Conservation (phyloP, 768 basidiomycete species). For the Leucosporidium creatinivorum region DNA sequence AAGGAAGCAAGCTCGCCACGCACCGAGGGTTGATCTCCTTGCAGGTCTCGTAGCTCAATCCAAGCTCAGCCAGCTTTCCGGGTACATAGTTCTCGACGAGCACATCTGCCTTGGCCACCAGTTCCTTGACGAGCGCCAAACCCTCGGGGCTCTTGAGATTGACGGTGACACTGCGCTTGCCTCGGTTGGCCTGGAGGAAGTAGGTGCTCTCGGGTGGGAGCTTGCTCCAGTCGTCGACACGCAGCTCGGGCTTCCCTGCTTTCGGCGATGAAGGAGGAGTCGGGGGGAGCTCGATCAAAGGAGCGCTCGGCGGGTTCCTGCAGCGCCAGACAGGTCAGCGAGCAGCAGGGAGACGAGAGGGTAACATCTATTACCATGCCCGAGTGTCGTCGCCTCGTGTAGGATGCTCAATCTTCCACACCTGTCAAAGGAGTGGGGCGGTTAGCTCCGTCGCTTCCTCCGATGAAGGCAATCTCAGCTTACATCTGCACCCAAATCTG, state of each 20-base stretch:
- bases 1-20: no score
- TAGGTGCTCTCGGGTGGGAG: conserved; percentile 87
- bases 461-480: conserved; percentile 41
- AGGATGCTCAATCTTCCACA: conserved; percentile 65
- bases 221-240: conserved; percentile 44
- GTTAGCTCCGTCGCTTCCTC: no score
- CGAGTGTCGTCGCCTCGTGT: conserved; percentile 78
- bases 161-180: conserved; percentile 80
- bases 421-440: no score
- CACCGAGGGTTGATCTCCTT: conserved; percentile 57
- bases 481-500: conserved; percentile 81
- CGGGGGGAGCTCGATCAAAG: conserved; percentile 36
- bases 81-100: conserved; percentile 35
- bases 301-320: conserved; percentile 45
- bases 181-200: conserved; percentile 79
- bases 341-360: background rate
- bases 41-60: conserved; percentile 79
- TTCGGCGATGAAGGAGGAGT: conserved; percentile 33
- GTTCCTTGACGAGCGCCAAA: conserved; percentile 60
- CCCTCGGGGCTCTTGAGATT: conserved; percentile 78
- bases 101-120: conserved; percentile 69
- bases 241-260: conserved; percentile 50
- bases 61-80: conserved; percentile 72
- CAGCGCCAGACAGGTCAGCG: background rate
- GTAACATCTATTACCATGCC: conserved; percentile 33